Percentiles rank a stretch among this genome's conserved stretches.
Conservation (phyloP, 495 filamentous ascomycete species). For the Tuber aestivum region DNA sequence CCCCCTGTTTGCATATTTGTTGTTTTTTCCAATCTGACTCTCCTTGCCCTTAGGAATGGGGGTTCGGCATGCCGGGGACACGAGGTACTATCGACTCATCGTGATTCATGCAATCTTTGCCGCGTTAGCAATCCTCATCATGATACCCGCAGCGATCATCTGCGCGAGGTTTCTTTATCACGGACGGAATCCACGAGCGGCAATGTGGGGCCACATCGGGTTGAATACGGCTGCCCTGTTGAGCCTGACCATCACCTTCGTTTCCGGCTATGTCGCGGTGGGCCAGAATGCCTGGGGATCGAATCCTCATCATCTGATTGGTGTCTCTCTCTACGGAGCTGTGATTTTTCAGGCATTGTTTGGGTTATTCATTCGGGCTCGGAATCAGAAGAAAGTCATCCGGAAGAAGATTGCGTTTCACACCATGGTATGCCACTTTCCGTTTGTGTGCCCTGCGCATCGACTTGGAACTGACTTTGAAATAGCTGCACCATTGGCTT, state of each 20-base stretch:
- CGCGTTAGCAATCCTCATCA: constrained; percentile 76
- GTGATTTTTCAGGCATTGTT: constrained; percentile 73
- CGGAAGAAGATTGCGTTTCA: constrained; percentile 31
- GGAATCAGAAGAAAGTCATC: constrained; percentile 50
- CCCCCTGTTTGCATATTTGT: neutral
- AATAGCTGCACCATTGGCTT: constrained; percentile 77
- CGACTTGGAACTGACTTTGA: neutral
- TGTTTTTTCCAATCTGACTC: neutral
- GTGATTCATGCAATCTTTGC: constrained; percentile 78
- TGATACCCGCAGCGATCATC: constrained; percentile 74
- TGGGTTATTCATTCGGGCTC: constrained; percentile 63
- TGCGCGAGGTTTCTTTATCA: constrained; percentile 65
- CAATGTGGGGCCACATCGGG: constrained; percentile 76
- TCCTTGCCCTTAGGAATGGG: constrained; percentile 27
- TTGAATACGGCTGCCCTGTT: constrained; percentile 73
- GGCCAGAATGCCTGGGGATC: constrained; percentile 69
- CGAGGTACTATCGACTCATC: constrained; percentile 72
- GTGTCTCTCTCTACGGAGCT: constrained; percentile 78
- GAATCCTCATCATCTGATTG: constrained; percentile 90
- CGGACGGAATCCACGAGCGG: constrained; percentile 56
- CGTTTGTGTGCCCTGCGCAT: neutral
- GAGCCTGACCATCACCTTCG: constrained; percentile 65
- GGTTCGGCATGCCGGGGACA: constrained; percentile 35
- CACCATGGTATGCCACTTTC: constrained; percentile 27
- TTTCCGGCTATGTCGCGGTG: constrained; percentile 73